A percentile compares a stretch with the other conserved stretches of the same genome.
Evolutionary conservation across 2,329 filamentous ascomycete genomes (phyloP).

Genomic region (Apiospora aurea): DNA sequence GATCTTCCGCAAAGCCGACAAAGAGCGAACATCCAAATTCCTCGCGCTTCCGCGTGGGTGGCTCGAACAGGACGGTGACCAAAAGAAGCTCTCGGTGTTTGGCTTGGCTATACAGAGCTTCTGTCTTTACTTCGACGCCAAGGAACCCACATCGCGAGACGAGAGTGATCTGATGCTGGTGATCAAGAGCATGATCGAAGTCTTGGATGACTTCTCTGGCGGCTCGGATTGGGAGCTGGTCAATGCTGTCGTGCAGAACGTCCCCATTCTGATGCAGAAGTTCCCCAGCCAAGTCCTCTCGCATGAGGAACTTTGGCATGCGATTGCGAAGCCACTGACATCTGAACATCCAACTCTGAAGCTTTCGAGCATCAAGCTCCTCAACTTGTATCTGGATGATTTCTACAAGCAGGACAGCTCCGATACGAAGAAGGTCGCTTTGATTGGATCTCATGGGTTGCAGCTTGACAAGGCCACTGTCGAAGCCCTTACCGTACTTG

Average conservation of each 20-base stretch:
- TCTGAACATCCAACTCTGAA: conserved; percentile 79
- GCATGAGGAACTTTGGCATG: conserved; percentile 73
- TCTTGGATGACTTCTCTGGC: conserved; percentile 60
- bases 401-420: conserved; percentile 71
- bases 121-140: conserved; percentile 80
- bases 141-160: conserved; percentile 63
- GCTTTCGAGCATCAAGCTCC: conserved; percentile 74
- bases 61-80: conserved; percentile 77
- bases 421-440: conserved; percentile 60
- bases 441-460: conserved; percentile 76
- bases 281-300: conserved; percentile 71
- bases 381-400: conserved; percentile 81
- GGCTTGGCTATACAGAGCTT: conserved; percentile 82
- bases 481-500: conserved; percentile 56
- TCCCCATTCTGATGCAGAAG: conserved; percentile 71
- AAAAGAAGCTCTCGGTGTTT: conserved; percentile 61
- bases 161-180: conserved; percentile 73
- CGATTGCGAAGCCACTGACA: conserved; percentile 72
- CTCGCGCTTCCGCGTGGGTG: conserved; percentile 75
- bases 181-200: conserved; percentile 58
- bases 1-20: conserved; percentile 79
- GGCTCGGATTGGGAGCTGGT: conserved; percentile 73
- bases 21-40: conserved; percentile 74
- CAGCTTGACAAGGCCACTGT: conserved; percentile 70
- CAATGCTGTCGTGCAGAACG: conserved; percentile 74